Evolutionary conservation across 1,284 basidiomycete species (phyloP), one percentile per base, ranked within the genome.

Genomic region (Sphagnurus paluster): DNA sequence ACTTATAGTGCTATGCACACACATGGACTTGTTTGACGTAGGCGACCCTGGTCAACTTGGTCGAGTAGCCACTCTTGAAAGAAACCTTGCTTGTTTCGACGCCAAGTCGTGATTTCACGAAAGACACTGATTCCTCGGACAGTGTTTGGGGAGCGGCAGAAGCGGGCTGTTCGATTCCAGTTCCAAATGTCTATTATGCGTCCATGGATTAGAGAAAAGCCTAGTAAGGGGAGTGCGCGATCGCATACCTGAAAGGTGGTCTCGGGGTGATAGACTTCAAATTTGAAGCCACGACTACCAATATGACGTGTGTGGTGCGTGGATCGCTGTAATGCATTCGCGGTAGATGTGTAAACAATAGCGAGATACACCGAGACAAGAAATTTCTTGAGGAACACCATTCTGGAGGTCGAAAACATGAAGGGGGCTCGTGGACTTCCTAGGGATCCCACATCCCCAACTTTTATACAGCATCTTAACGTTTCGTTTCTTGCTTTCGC

Each of bases 21-120:
- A 74, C 74, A 52, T 73, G 61, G 19, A 53, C 60, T 53, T 76
- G 74, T 52, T 61, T 64, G 20, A 72, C 54, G 24, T 44, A 44
- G 4, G 17, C 43, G 21, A 44, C 35, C 9, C 40, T 40, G 33
- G 23, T 42, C 17, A 35, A n/a, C 32, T 42, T 38, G 2, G 49
- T 30, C 16, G 34, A 43, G 24, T 28, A 51, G 38, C 42, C 34
- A 29, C 23, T 36, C 14, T 44, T 44, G 42, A 24, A 44, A 9
- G 30, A 17, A 21, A 46, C 29, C 10, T 49, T 36, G 29, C 39
- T 48, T 17, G 43, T 23, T 23, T 48, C 43, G 11, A 48, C 26
- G 14, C 42, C 46, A 23, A 52, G 46, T 21, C 40, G 42, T 17
- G 46, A 46, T 30, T 45, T 43, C 16, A 52, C 39, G 20, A 48